Evolutionary conservation across 257 asterid species (phyloP), one percentile per base, ranked within the genome.

Genomic region (Solanum commersonii): DNA sequence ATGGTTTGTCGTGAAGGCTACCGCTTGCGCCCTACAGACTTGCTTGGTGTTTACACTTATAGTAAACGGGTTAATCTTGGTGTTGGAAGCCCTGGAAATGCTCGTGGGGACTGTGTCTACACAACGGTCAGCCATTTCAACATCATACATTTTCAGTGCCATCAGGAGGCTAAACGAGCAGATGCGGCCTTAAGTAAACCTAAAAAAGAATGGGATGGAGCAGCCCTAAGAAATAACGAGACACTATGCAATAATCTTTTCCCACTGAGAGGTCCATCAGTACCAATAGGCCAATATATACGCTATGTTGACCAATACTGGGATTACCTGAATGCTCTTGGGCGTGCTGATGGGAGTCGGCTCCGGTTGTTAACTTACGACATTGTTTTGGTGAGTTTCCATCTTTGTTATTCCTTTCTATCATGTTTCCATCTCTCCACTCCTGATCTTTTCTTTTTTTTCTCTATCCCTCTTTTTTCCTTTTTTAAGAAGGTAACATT

Each of bases 191-290:
- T 94, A 15, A 97, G 77, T 91, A 94, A 65, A 83, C 99, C 99
- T 1, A 97, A 97, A 91, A 97, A 94, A 94, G 99, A 97, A 89
- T 97, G 99, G 99, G 99, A 97, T 91, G 99, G 99, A 20, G 99
- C 99, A 20, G 97, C 99, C 87, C 96, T 97, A 34, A 94, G 99
- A 89, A 97, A 97, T 91, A 97, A 93, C 20, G 99, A 93, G 92
- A 97, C 99, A 3, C 95, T 97, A 25, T 97, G 99, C 92, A 97
- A 97, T 87, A 97, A 97, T 87, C 90, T 97, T 70, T 97, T 96
- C 83, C 99, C 99, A 42, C 37, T 96, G 86, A 94, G 98, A 92
- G 99, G 95, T 31, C 95, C 98, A 46, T 93, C 97, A 27, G 98
- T 97, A 86, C 99, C 98, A 23, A 78, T 92, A 88, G 95, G 95